Evolutionary conservation across 805 yeast genomes (phyloP).

Genomic region (Hanseniaspora hatyaiensis): DNA sequence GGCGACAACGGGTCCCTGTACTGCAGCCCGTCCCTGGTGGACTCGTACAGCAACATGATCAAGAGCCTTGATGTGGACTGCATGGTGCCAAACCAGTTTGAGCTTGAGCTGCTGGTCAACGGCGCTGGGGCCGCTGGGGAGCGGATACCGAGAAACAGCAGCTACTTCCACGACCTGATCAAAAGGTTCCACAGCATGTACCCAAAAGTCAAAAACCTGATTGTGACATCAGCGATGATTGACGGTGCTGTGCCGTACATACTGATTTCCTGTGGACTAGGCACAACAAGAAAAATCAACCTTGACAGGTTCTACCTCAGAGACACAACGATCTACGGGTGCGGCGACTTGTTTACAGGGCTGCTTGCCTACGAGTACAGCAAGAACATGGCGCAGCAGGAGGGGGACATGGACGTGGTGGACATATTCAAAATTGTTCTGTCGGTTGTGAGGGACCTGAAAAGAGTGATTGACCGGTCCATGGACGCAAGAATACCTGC

Average conservation of each 20-base stretch:
- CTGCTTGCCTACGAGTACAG: constrained; percentile 42
- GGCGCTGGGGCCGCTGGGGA: constrained; percentile 29
- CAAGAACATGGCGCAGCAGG: constrained; percentile 20
- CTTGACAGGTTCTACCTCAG: neutral
- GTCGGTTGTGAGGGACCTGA: constrained; percentile 33
- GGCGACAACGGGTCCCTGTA: constrained; percentile 83
- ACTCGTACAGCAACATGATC: constrained; percentile 41
- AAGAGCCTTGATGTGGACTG: constrained; percentile 35
- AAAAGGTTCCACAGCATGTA: constrained; percentile 34
- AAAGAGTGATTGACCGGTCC: constrained; percentile 35
- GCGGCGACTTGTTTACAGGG: constrained; percentile 64
- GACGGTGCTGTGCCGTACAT: constrained; percentile 22
- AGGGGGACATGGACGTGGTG: constrained; percentile 9
- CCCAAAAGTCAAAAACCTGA: constrained; percentile 39
- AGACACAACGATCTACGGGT: constrained; percentile 40
- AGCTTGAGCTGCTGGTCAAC: constrained; percentile 45
- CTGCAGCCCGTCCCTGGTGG: constrained; percentile 48
- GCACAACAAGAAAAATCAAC: neutral
- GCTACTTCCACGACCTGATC: constrained; percentile 33
- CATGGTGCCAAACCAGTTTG: constrained; percentile 67
- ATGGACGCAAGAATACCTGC: constrained; percentile 22
- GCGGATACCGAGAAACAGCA: constrained; percentile 20
- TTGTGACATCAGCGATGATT: constrained; percentile 36
- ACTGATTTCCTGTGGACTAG: neutral
- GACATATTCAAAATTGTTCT: constrained; percentile 29